Conservation (phyloP, 768 basidiomycete genomes). For the Hericium rajendrae region DNA sequence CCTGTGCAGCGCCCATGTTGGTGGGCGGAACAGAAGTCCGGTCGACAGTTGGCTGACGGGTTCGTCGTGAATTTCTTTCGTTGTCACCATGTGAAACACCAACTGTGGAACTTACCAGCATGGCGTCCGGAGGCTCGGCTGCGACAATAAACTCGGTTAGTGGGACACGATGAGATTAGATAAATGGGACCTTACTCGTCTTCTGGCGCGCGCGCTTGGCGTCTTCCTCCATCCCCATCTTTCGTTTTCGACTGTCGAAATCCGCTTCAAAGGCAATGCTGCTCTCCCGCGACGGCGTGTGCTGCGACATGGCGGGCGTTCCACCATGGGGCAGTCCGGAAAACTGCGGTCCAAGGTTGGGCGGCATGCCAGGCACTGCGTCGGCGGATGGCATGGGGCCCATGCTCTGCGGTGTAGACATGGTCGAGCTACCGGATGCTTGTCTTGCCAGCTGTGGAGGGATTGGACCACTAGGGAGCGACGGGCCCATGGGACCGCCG, state of each 20-base stretch:
- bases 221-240: constrained; percentile 54
- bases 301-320: not conserved
- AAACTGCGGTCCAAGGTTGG: constrained; percentile 4
- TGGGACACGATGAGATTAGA: not conserved
- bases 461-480: constrained; percentile 2
- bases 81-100: not conserved
- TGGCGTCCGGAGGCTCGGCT: constrained; percentile 22
- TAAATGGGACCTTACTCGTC: constrained; percentile 40
- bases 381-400: constrained; percentile 6
- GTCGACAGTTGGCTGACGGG: constrained; percentile 15
- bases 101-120: constrained; percentile 14
- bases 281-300: constrained; percentile 6
- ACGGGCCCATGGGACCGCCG: not conserved
- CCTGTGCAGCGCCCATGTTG: constrained; percentile 2
- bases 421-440: constrained; percentile 1
- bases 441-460: constrained; percentile 9
- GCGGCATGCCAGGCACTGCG: constrained; percentile 4
- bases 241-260: constrained; percentile 59
- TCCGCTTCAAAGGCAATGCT: constrained; percentile 42
- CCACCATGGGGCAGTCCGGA: constrained; percentile 3
- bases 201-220: constrained; percentile 64
- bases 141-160: not conserved
- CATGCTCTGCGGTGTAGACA: constrained; percentile 2
- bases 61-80: not conserved
- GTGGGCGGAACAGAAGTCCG: constrained; percentile 16